A percentile compares a stretch with the other conserved stretches of the same genome.
Evolutionary conservation across 495 filamentous ascomycete genomes (phyloP).

Genomic region (Tuber umbilicatum): DNA sequence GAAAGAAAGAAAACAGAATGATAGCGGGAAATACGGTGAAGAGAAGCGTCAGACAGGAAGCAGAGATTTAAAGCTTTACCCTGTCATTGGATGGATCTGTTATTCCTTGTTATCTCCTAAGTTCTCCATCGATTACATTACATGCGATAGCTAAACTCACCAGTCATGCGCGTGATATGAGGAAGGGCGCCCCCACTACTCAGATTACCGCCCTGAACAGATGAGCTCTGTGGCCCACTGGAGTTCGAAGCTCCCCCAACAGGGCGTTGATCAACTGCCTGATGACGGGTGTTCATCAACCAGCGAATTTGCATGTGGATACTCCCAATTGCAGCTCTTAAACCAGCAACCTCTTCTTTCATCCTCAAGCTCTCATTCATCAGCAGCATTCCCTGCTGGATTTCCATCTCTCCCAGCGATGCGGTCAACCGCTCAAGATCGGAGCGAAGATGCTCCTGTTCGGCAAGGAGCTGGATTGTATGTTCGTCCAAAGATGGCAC

Average conservation of each 20-base stretch:
- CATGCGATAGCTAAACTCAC: conserved; percentile 11
- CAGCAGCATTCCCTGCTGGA: conserved; percentile 59
- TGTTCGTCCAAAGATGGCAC: conserved; percentile 44
- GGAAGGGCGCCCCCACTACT: background rate
- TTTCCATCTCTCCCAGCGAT: conserved; percentile 51
- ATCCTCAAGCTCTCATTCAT: conserved; percentile 62
- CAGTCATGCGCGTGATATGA: conserved; percentile 12
- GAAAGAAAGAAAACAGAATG: background rate
- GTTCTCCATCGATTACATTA: background rate
- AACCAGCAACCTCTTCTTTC: conserved; percentile 62
- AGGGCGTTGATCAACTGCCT: conserved; percentile 32
- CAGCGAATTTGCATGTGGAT: conserved; percentile 65
- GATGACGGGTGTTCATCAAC: conserved; percentile 57
- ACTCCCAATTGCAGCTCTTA: conserved; percentile 57
- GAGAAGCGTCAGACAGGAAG: background rate
- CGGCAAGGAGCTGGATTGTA: conserved; percentile 57
- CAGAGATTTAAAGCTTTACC: conserved; percentile 22
- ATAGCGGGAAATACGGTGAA: background rate
- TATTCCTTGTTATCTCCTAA: background rate
- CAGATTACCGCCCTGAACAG: conserved; percentile 6
- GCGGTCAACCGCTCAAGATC: conserved; percentile 56
- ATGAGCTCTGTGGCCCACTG: conserved; percentile 11
- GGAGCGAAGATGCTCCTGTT: conserved; percentile 62
- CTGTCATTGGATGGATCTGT: conserved; percentile 23
- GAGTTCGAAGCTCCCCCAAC: conserved; percentile 7